Base-by-base conservation (phyloP, 176 grass and related monocot species). In the Oryza meridionalis region DNA sequence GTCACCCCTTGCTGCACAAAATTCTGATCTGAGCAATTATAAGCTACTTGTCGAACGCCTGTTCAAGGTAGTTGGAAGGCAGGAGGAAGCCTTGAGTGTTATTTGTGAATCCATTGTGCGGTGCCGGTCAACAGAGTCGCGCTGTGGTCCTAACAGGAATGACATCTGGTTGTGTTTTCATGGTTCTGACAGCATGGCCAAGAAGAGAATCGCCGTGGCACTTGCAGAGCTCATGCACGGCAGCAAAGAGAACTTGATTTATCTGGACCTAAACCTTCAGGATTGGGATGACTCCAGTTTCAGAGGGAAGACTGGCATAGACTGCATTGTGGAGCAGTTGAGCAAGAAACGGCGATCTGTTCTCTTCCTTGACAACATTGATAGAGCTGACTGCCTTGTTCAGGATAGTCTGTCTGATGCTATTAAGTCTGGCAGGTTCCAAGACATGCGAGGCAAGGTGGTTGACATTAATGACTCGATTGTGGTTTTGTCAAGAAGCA, bases 101-200 rank as follows among this genome's bases (percentile, higher is more conserved):
- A 90, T 99, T 22, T 90, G 86, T 72, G 47, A 69, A 72, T 85
- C 84, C 64, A 82, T 99, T 59, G 80, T 86, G 32, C 82, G 16
- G 72, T 90, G 73, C 65, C 67, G 42, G 68, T 65, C 84, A 31
- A 69, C 29, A 29, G 82, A 89, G 79, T 88, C 72, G 61, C 43
- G 31, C 46, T 86, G 81, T 25, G 91, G 87, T 61, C 77, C 77
- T 80, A 86, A 17, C 68, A 87, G 46, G 75, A 90, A 90, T 50
- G 93, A 87, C 77, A 92, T 99, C 72, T 96, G 96, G 96, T 87
- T 99, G 40, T 86, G 81, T 77, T 96, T 99, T 84, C 77, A 89
- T 78, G 96, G 96, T 64, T 64, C 88, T 5, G 96, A 99, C 77
- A 82, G 74, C 80, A 35, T 84, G 53, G 96, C 83, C 26, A 94